Percentiles rank a stretch among this genome's conserved stretches.
Conservation (phyloP, 2,329 filamentous ascomycete species). For the Trichoderma koningii region DNA sequence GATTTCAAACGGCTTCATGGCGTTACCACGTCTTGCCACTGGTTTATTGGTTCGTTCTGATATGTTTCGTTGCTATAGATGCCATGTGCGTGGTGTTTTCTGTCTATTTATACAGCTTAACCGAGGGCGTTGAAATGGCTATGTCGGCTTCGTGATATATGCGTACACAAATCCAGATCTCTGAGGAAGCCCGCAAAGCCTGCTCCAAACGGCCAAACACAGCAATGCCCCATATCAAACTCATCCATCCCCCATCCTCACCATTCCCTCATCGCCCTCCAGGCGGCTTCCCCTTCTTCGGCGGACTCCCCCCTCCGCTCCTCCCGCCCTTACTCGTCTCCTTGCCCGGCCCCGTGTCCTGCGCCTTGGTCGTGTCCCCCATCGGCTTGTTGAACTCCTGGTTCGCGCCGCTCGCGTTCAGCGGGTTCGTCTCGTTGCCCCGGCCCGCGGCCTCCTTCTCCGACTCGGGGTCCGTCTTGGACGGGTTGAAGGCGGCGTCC, state of each 20-base stretch:
- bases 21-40: neutral
- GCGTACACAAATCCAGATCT: too few species aligned
- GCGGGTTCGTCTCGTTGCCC: conserved; percentile 37
- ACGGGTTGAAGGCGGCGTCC: conserved; percentile 68
- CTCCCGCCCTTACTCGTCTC: conserved; percentile 42
- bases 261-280: neutral
- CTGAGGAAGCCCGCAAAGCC: too few species aligned
- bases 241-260: neutral
- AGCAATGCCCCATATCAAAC: neutral
- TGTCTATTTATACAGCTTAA: too few species aligned
- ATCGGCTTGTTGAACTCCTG: conserved; percentile 46
- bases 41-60: neutral
- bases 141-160: too few species aligned
- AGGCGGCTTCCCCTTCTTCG: conserved; percentile 37
- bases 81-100: neutral
- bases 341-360: conserved; percentile 38
- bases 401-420: conserved; percentile 51
- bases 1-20: neutral
- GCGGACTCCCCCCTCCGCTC: conserved; percentile 38
- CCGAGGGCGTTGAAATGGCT: too few species aligned
- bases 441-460: conserved; percentile 50
- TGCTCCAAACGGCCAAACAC: too few species aligned
- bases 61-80: neutral
- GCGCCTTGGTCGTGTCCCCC: conserved; percentile 41
- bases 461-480: conserved; percentile 66